Percentiles rank a stretch among this genome's conserved stretches.
Conservation (phyloP, 2,329 filamentous ascomycete genomes). For the Cladosporium sphaerospermum region DNA sequence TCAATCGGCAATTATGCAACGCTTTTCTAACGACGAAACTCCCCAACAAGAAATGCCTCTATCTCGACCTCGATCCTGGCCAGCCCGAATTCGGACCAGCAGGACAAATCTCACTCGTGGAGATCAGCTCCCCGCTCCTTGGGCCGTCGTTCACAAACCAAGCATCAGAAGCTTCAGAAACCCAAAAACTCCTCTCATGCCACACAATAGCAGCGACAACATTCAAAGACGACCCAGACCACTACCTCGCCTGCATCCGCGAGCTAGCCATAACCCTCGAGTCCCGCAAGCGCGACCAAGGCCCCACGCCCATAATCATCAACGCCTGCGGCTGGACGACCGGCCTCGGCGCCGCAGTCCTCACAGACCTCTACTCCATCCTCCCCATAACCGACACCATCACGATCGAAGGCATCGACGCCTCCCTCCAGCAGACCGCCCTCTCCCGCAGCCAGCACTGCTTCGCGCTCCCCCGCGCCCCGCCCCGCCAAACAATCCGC, state of each 20-base stretch:
- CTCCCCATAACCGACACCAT: constrained; percentile 57
- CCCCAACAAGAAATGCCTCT: constrained; percentile 31
- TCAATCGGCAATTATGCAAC: constrained; percentile 61
- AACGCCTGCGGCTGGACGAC: constrained; percentile 72
- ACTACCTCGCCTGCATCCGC: constrained; percentile 59
- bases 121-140: constrained; percentile 56
- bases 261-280: constrained; percentile 46
- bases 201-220: constrained; percentile 62
- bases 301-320: constrained; percentile 52
- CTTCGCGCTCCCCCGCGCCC: constrained; percentile 53
- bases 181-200: constrained; percentile 47
- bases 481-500: constrained; percentile 49
- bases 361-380: constrained; percentile 51
- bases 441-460: constrained; percentile 3
- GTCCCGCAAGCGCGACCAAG: neutral
- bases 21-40: constrained; percentile 51
- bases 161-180: constrained; percentile 19
- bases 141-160: constrained; percentile 62
- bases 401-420: constrained; percentile 62
- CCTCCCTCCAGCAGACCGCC: constrained; percentile 34
- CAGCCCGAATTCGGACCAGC: constrained; percentile 69
- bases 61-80: constrained; percentile 72
- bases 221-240: constrained; percentile 58
- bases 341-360: constrained; percentile 61
- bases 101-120: constrained; percentile 62